Base-by-base conservation (phyloP, 805 yeast genomes). In the Blastobotrys chiropterorum region DNA sequence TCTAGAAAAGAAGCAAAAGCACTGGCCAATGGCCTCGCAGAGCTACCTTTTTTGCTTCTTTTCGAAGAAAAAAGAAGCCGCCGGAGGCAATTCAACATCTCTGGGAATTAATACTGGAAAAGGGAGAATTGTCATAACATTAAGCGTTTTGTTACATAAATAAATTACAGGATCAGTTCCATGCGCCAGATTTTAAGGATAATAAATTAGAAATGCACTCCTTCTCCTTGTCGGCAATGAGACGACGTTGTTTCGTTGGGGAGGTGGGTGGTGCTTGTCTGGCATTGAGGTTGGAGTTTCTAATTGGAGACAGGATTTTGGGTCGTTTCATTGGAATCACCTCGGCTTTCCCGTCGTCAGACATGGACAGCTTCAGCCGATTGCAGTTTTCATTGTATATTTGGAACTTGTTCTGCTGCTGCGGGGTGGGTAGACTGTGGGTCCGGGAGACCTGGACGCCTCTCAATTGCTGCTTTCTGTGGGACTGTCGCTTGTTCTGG, bases 401-500 rank as follows among this genome's bases (percentile, higher is more conserved):
- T 6, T 21, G 3, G 34, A 6, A 8, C 6, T 38, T 13, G 41
- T 4, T 6, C 15, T 13, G 17, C 5, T 38, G 41, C 15, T 13
- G 17, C 17, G 17, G 41, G n/a, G 17, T 15, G 15, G 41, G 41
- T 15, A 15, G n/a, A 13, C 17, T 38, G 41, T 15, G 41, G 15
- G 17, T 38, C 15, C 17, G 41, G 17, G 41, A 38, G 41, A 14
- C 41, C 41, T 38, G 41, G 16, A 34, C 7, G 30, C 26, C 42
- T 13, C 41, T n/a, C 20, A 15, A 40, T 11, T 48, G 42, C 22
- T 54, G 51, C 41, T 69, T 63, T 11, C 74, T 66, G 56, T 85
- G 70, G 38, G 90, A 78, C 69, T 92, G 97, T 68, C 99, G 80
- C 68, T 83, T 86, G 70, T 94, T 94, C 71, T 94, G 99, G 72